Percentiles rank a stretch among this genome's conserved stretches.
phyloP scores from a whole-genome alignment of 2,329 filamentous ascomycete genomes.

The Trichophyton mentagrophytes region DNA sequence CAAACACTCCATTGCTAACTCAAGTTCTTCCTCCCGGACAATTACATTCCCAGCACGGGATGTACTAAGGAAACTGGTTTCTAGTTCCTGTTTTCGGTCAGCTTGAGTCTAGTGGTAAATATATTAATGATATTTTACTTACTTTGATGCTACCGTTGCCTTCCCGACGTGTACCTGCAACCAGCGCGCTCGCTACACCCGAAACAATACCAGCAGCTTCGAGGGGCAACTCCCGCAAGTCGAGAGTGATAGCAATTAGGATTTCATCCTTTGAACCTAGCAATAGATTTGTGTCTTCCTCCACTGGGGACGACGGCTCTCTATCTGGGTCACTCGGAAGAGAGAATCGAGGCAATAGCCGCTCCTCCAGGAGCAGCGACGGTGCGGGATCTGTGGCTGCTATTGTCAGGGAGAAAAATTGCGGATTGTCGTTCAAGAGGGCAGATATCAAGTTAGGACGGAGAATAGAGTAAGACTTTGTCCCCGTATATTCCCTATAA shows the following conservation, averaged over 20 bases:
- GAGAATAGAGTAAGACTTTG: conserved; percentile 28
- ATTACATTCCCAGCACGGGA: conserved; percentile 82
- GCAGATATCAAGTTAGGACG: conserved; percentile 28
- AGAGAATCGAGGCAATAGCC: conserved; percentile 53
- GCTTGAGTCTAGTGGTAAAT: neutral
- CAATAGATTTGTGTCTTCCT: conserved; percentile 49
- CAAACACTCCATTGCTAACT: conserved; percentile 61
- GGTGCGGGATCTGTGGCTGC: conserved; percentile 34
- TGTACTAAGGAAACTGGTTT: conserved; percentile 84
- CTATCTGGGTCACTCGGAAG: conserved; percentile 58
- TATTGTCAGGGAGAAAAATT: conserved; percentile 38
- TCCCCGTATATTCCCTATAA: conserved; percentile 28
- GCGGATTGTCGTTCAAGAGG: conserved; percentile 31
- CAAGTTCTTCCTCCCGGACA: conserved; percentile 59
- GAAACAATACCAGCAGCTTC: conserved; percentile 93
- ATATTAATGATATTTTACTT: neutral
- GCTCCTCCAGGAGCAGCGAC: conserved; percentile 34
- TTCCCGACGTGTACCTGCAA: conserved; percentile 52
- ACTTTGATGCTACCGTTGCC: conserved; percentile 18
- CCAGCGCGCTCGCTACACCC: conserved; percentile 72
- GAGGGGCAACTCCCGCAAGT: conserved; percentile 65
- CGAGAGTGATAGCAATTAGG: conserved; percentile 75
- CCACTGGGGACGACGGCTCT: conserved; percentile 24
- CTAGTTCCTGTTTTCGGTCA: conserved; percentile 36
- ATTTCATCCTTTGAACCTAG: conserved; percentile 58